phyloP scores from a whole-genome alignment of 768 basidiomycete genomes.

The Tephrocybe sp. region DNA sequence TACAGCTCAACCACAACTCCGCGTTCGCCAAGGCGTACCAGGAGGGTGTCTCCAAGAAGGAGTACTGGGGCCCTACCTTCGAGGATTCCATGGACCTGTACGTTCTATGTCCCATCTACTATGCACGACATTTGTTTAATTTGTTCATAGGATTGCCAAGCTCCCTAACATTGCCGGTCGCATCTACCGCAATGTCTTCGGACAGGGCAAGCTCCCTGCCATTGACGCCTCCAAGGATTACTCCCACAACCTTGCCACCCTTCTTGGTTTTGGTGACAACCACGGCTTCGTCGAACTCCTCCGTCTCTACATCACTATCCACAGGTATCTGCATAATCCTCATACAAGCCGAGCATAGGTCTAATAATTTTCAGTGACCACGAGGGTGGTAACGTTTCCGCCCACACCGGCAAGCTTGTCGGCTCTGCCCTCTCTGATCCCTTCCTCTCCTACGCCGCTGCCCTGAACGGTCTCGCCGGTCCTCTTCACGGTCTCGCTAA shows the following conservation, averaged over 20 bases:
- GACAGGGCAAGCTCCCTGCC: slow-evolving; percentile 82
- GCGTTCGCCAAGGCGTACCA: slow-evolving; percentile 96
- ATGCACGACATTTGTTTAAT: slow-evolving; percentile 4
- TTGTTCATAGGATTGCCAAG: slow-evolving; percentile 79
- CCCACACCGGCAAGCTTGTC: slow-evolving; percentile 90
- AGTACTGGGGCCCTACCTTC: slow-evolving; percentile 95
- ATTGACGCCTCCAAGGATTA: slow-evolving; percentile 87
- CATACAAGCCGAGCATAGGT: background rate
- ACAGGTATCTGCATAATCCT: slow-evolving; percentile 52
- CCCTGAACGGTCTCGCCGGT: slow-evolving; percentile 94
- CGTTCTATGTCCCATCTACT: slow-evolving; percentile 13
- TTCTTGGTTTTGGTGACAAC: slow-evolving; percentile 91
- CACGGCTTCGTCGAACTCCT: slow-evolving; percentile 89
- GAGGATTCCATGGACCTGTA: slow-evolving; percentile 90
- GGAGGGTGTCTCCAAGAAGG: slow-evolving; percentile 88
- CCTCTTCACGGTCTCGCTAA: slow-evolving; percentile 97
- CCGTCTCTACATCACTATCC: slow-evolving; percentile 95
- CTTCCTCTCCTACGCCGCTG: slow-evolving; percentile 92
- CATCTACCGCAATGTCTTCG: slow-evolving; percentile 87
- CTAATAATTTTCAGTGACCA: slow-evolving; percentile 62
- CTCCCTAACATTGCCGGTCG: slow-evolving; percentile 95
- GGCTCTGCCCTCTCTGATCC: slow-evolving; percentile 97
- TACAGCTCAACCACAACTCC: slow-evolving; percentile 88
- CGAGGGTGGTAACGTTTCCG: slow-evolving; percentile 98
- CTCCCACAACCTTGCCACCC: slow-evolving; percentile 83